Evolutionary conservation across 345 rosid genomes (phyloP), one percentile per base, ranked within the genome.

Genomic region (Lepidium africanum): DNA sequence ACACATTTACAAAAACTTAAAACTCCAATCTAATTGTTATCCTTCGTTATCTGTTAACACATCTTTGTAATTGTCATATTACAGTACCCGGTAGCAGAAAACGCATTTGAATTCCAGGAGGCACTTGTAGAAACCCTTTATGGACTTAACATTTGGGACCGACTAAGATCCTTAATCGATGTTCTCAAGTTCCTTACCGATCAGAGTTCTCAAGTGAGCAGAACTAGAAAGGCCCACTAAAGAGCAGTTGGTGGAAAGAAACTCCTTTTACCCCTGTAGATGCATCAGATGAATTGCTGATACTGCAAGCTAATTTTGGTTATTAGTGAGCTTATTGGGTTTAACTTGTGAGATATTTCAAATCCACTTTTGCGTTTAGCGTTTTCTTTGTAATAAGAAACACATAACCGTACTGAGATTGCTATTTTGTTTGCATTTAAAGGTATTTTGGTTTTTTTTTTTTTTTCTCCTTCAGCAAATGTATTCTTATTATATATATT

Each of bases 41-140:
- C 49, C 30, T 27, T 14, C 9, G 15, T 36, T 35, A 6, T 35
- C 37, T 7, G 16, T 48, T 37, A 53, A 68, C 55, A 67, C 40
- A 6, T 39, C 33, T 48, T 8, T 61, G 5, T 71, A 56, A 36
- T 69, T 42, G 17, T 68, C 11, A 23, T 23, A 45, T 13, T 23
- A 14, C 73, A 94, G 99, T 94, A 94, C 69, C 99, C 99, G 11
- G 73, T 89, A 39, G 89, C 90, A 6, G 97, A 86, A 81, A 86
- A 87, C 10, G 96, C 87, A 50, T 89, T 94, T 9, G 87, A 89
- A 79, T 89, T 94, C 68, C 97, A 94, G 73, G 85, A 82, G 76
- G 89, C 90, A 2, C 86, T 91, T 15, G 96, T 91, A 41, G 93
- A 89, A 77, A 75, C 82, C 12, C 96, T 91, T 50, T 94, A 91